These are phyloP conservation scores for Paraglomus occultum DNA, from an alignment of 192 early-diverging fungal genomes.

Conservation along the genomic window DNA sequence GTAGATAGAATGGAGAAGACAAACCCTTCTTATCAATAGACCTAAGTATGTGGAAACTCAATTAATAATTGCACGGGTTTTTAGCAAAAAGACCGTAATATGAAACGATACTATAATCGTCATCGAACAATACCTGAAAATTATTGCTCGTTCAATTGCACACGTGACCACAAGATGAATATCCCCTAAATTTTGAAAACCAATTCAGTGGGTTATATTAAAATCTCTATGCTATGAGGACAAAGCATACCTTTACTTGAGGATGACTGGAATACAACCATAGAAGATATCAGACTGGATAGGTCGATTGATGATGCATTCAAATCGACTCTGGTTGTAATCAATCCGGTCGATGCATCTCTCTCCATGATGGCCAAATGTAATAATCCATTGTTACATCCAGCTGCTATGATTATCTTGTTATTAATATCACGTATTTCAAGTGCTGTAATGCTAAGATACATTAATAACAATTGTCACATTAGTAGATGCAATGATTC, in stretches of 20 bases:
- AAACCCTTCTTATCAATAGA: slow-evolving; percentile 43
- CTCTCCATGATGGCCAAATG: slow-evolving; percentile 12
- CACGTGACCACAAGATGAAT: slow-evolving; percentile 55
- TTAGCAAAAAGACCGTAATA: background rate
- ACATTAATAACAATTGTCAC: background rate
- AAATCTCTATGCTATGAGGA: background rate
- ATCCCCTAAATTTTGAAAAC: slow-evolving; percentile 12
- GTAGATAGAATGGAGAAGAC: slow-evolving; percentile 38
- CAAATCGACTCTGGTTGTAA: too few relatives aligned
- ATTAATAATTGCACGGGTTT: background rate
- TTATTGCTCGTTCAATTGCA: slow-evolving; percentile 52
- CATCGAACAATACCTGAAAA: slow-evolving; percentile 45
- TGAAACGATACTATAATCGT: background rate
- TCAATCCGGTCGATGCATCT: background rate
- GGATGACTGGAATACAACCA: slow-evolving; percentile 16
- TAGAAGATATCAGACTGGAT: slow-evolving; percentile 20
- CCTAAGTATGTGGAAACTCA: slow-evolving; percentile 27
- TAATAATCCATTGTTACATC: slow-evolving; percentile 28
- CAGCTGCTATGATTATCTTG: slow-evolving; percentile 23
- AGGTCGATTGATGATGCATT: background rate
- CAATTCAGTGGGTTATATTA: background rate
- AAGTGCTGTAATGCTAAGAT: slow-evolving; percentile 12
- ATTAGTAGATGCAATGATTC: background rate
- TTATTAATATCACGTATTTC: slow-evolving; percentile 21
- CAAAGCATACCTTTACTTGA: background rate